These are phyloP conservation scores for Pulicaria dysenterica DNA, from an alignment of 129 eudicot genomes.

Conservation along the genomic window DNA sequence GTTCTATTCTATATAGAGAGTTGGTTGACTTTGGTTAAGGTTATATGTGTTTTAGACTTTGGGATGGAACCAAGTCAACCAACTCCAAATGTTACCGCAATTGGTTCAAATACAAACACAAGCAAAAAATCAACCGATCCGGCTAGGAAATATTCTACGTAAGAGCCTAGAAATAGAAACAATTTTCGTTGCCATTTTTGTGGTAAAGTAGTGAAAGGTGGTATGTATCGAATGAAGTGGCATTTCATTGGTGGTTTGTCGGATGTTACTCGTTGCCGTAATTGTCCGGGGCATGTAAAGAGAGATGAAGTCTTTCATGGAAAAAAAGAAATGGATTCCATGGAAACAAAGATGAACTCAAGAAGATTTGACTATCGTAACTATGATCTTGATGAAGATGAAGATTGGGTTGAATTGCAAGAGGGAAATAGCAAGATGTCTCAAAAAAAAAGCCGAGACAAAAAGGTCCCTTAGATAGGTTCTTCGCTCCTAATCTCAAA, in stretches of 20 bases:
- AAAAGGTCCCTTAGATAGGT: slow-evolving; percentile 11
- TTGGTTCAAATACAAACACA: too few species aligned
- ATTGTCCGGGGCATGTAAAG: background rate
- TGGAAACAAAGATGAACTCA: background rate
- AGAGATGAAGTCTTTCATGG: background rate
- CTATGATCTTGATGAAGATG: background rate
- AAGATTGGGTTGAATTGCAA: background rate
- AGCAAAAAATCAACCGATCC: too few species aligned
- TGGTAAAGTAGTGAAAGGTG: slow-evolving; percentile 3
- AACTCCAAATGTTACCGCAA: too few species aligned
- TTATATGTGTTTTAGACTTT: too few species aligned
- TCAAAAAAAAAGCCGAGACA: slow-evolving; percentile 19
- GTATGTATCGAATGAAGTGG: background rate
- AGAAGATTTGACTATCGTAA: background rate
- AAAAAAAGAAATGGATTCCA: background rate
- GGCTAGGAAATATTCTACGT: background rate
- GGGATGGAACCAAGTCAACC: too few species aligned
- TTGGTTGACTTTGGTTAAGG: too few species aligned
- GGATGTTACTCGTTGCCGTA: background rate
- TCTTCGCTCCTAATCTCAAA: slow-evolving; percentile 1
- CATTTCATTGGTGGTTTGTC: slow-evolving; percentile 4
- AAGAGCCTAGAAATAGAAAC: background rate
- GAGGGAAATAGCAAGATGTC: background rate
- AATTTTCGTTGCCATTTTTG: background rate
- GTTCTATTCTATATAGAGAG: too few species aligned